Conservation (phyloP, 2,329 filamentous ascomycete species). For the Penicillium occitanis region DNA sequence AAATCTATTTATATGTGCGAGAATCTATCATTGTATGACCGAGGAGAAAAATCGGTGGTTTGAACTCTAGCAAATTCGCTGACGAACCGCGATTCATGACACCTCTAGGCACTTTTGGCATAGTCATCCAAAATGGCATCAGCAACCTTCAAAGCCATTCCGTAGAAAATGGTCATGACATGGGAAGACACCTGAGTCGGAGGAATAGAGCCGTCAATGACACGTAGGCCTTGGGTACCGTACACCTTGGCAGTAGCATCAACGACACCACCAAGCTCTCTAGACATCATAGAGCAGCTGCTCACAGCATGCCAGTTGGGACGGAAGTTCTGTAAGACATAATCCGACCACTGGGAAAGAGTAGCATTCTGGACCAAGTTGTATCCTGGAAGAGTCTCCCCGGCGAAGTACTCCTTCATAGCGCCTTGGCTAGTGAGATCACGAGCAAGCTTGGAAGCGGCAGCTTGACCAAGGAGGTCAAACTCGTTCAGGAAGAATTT, state of each 20-base stretch:
- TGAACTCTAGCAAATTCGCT: no score
- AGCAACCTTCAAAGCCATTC: constrained; percentile 30
- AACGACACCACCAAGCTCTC: constrained; percentile 36
- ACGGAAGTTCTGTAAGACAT: constrained; percentile 30
- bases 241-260: constrained; percentile 33
- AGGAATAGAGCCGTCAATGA: constrained; percentile 39
- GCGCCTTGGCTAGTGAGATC: constrained; percentile 24
- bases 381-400: background rate
- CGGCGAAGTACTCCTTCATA: background rate
- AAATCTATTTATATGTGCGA: no score
- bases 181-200: constrained; percentile 36
- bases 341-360: constrained; percentile 28
- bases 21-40: no score
- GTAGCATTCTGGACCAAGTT: constrained; percentile 22
- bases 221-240: constrained; percentile 34
- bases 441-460: constrained; percentile 30
- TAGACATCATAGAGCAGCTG: constrained; percentile 36
- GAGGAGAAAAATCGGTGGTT: no score
- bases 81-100: no score
- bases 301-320: constrained; percentile 33
- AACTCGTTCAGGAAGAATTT: constrained; percentile 32
- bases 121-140: constrained; percentile 1
- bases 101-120: background rate
- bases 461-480: constrained; percentile 31
- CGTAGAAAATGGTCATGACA: constrained; percentile 35